These are phyloP conservation scores for Iodosphaeria phyllophila DNA, from an alignment of 2,329 filamentous ascomycete genomes.

Conservation along the genomic window DNA sequence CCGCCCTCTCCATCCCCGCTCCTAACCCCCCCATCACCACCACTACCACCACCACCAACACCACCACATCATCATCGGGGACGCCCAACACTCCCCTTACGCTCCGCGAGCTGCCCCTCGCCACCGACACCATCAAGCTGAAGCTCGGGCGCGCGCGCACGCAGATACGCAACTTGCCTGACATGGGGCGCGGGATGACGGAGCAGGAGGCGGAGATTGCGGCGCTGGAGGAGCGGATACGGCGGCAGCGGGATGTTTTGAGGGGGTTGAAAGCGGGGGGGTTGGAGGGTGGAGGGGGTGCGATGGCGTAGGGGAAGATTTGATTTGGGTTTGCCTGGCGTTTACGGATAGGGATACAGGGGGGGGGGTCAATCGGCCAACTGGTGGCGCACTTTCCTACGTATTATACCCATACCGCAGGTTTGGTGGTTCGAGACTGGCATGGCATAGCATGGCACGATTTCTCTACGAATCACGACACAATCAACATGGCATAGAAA, in stretches of 20 bases:
- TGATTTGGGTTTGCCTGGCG: too few relatives aligned
- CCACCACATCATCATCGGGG: conserved; percentile 8
- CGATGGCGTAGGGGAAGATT: too few relatives aligned
- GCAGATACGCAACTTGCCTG: conserved; percentile 46
- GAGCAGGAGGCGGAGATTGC: conserved; percentile 57
- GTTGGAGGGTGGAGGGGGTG: too few relatives aligned
- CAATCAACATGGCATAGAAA: too few relatives aligned
- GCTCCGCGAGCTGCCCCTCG: conserved; percentile 60
- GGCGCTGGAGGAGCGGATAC: conserved; percentile 44
- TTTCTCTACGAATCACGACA: too few relatives aligned
- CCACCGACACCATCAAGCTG: conserved; percentile 63
- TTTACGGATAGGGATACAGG: too few relatives aligned
- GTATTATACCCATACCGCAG: too few relatives aligned
- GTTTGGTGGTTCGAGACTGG: too few relatives aligned
- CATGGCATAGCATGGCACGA: too few relatives aligned
- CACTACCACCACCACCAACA: conserved; percentile 5
- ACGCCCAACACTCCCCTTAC: conserved; percentile 17
- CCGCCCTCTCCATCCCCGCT: conserved; percentile 6
- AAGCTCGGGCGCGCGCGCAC: conserved; percentile 63
- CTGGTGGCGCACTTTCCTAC: too few relatives aligned
- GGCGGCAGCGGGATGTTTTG: conserved; percentile 40
- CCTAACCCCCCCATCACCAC: too few relatives aligned
- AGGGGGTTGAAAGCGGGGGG: conserved; percentile 30
- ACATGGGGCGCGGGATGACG: conserved; percentile 44
- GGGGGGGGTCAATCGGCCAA: too few relatives aligned